Base-by-base conservation (phyloP, 1,284 basidiomycete genomes). In the Erythrobasidium hasegawianum region DNA sequence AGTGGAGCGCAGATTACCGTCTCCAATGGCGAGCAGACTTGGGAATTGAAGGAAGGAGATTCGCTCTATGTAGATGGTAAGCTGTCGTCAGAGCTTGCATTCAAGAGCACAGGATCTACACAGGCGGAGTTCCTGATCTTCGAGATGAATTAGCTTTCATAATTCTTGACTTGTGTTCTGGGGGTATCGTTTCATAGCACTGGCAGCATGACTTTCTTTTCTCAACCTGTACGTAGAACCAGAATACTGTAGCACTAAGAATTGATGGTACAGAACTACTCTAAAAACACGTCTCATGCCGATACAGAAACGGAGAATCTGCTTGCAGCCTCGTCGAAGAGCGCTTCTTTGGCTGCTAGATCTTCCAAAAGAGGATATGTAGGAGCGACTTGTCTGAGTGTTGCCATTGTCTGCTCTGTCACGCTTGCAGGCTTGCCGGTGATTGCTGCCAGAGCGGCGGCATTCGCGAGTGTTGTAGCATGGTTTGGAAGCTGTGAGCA, bases 71-170 rank as follows among this genome's bases (percentile, higher is more conserved):
- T 88, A 52, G 69, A 76, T 8, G 82, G 80, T 0, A 78, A 78
- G 20, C 80, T 81, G 22, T 73, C 86, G 38, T 78, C 80, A 33
- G 78, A 84, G 20, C 13, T 80, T 18, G 65, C 52, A 52, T 61
- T 80, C 27, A 81, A 84, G 76, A 90, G 88, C 71, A 77, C 80
- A 1, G 85, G 86, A 0, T 81, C 83, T 62, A 77, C 75, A 27
- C 77, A 81, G 33, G 86, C 83, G 0, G 88, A 90, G 77, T 79
- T 89, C 26, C 74, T 90, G 55, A 75, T 90, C 14, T 90, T 90
- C 72, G 88, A 90, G 68, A 71, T 74, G 64, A 7, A 27, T n/a
- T 65, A 58, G 40, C 22, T 14, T n/a, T n/a, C n/a, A n/a, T n/a
- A n/a, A n/a, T n/a, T n/a, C n/a, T n/a, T n/a, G n/a, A n/a, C n/a